Evolutionary conservation across 1,139 yeast genomes (phyloP).

Genomic region (Suhomyces taliae): DNA sequence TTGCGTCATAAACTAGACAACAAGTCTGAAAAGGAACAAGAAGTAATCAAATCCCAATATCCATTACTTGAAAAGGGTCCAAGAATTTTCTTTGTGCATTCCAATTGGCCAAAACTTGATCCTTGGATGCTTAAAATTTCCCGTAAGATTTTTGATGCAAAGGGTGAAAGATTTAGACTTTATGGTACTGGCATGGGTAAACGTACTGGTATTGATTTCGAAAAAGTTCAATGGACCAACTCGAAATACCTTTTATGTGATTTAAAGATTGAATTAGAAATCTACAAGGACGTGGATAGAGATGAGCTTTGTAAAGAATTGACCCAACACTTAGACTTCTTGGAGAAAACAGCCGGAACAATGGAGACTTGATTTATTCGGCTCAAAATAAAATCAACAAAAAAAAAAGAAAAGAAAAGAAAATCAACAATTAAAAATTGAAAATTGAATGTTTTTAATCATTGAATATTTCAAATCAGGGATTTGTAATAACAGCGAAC

Average conservation of each 20-base stretch:
- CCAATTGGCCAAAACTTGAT: conserved; percentile 64
- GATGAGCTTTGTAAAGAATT: conserved; percentile 51
- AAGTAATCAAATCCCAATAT: conserved; percentile 9
- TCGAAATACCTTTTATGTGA: conserved; percentile 61
- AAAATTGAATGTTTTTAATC: too few relatives aligned
- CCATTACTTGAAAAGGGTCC: conserved; percentile 26
- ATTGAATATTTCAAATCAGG: too few relatives aligned
- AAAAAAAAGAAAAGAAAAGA: too few relatives aligned
- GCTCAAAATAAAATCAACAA: background rate
- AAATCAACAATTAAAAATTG: too few relatives aligned
- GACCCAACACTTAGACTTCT: conserved; percentile 41
- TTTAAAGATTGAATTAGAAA: conserved; percentile 42
- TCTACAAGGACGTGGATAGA: conserved; percentile 46
- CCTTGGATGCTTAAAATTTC: conserved; percentile 51
- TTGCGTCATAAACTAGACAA: conserved; percentile 6
- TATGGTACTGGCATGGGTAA: conserved; percentile 56
- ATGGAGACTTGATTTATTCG: conserved; percentile 13
- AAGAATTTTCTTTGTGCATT: conserved; percentile 57
- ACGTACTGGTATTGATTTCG: conserved; percentile 59
- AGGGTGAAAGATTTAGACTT: conserved; percentile 49
- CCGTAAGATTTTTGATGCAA: conserved; percentile 41
- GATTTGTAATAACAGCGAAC: too few relatives aligned
- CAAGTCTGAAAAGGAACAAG: conserved; percentile 12
- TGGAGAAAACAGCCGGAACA: conserved; percentile 32
- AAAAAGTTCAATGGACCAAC: conserved; percentile 58